Evolutionary conservation across 176 grass and related monocot species (phyloP), one percentile per base, ranked within the genome.

Genomic region (Cymbopogon citratus): DNA sequence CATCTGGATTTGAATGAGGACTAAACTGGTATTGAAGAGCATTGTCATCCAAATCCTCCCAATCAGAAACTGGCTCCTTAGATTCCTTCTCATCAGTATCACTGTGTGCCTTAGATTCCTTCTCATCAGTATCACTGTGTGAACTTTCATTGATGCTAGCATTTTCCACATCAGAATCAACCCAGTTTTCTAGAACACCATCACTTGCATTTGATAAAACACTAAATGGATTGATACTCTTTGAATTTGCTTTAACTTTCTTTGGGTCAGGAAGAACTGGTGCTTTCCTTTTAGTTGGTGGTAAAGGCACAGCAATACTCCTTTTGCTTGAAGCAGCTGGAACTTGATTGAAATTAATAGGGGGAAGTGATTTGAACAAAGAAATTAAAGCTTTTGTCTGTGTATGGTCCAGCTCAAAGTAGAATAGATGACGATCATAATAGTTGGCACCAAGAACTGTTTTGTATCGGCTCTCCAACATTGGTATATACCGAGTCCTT

Each of bases 361-460:
- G 80, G 74, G 63, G 51, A 64, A 60, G 26, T n/a, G 64, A 81
- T 83, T 57, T 91, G 57, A 98, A 98, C 48, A 98, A 81, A 83
- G 85, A 49, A 77, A 93, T 86, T 60, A 98, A 85, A 85, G 85
- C 79, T 67, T 67, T 84, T 72, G 92, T 71, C 86, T 98, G 95
- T 35, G 75, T 86, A 86, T 87, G 84, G 71, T 98, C 95, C 16
- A 98, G 86, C 71, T 98, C 95, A 77, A 98, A 98, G 77, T 91
- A 93, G 89, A 98, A 93, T 67, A 80, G 87, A 39, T 45, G 76
- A 74, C 15, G 5, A 27, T 35, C 79, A 78, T 93, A 93, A 79
- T 98, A 98, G 74, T 98, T 98, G 45, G 91, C 86, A 75, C 69
- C 43, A 51, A 98, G 87, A 41, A 90, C 88, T 83, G 80, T 93